Percentiles rank a stretch among this genome's conserved stretches.
Evolutionary conservation across 768 basidiomycete genomes (phyloP).

Genomic region (Kwoniella sp.): DNA sequence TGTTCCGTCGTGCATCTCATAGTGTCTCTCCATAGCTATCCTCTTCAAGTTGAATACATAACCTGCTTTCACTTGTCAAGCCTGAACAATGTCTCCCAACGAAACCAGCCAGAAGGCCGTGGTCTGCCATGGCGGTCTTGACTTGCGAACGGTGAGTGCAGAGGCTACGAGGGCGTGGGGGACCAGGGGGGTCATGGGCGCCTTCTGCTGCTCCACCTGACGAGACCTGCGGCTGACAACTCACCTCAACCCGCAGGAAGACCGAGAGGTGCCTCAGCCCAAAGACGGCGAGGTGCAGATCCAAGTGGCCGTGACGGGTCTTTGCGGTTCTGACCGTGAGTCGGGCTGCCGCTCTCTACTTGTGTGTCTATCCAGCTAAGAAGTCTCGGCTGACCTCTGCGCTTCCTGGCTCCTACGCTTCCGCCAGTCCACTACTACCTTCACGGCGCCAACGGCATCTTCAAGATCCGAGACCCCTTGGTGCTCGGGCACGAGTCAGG

Average conservation of each 20-base stretch:
- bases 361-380: too few species aligned
- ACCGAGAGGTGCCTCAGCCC: slow-evolving; percentile 69
- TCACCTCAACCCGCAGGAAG: slow-evolving; percentile 52
- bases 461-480: slow-evolving; percentile 76
- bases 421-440: slow-evolving; percentile 78
- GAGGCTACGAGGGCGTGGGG: background rate
- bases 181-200: background rate
- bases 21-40: too few species aligned
- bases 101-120: slow-evolving; percentile 60
- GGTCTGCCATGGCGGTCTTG: slow-evolving; percentile 76
- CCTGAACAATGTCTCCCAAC: too few species aligned
- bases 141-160: slow-evolving; percentile 63
- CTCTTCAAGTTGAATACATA: too few species aligned
- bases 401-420: background rate
- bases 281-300: slow-evolving; percentile 72
- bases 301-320: slow-evolving; percentile 72
- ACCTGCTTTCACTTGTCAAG: too few species aligned
- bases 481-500: slow-evolving; percentile 91
- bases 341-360: too few species aligned
- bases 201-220: too few species aligned
- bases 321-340: slow-evolving; percentile 65
- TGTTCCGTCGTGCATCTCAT: too few species aligned
- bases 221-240: too few species aligned
- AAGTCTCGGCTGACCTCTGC: background rate
- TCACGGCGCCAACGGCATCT: slow-evolving; percentile 87